Conservation (phyloP, 2,329 filamentous ascomycete species). For the Talaromyces amestolkiae region DNA sequence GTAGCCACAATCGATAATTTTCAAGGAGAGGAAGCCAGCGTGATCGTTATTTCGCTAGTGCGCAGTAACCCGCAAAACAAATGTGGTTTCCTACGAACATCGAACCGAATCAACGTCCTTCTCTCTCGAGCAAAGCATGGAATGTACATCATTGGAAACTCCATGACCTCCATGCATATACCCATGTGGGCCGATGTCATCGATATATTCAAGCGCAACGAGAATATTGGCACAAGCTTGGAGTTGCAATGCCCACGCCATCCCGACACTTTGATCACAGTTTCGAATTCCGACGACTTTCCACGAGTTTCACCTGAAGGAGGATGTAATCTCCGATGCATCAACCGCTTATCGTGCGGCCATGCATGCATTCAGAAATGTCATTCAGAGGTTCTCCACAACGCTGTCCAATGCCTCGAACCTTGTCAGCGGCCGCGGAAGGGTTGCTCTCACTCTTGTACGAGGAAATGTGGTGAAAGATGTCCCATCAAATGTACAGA, state of each 20-base stretch:
- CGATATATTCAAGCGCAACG: slow-evolving; percentile 47
- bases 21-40: slow-evolving; percentile 71
- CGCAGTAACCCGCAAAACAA: slow-evolving; percentile 61
- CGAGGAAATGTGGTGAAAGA: slow-evolving; percentile 39
- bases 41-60: slow-evolving; percentile 68
- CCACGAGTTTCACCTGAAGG: slow-evolving; percentile 57
- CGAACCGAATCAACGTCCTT: slow-evolving; percentile 68
- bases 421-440: slow-evolving; percentile 37
- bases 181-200: slow-evolving; percentile 64
- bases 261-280: slow-evolving; percentile 49
- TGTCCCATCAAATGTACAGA: slow-evolving; percentile 39
- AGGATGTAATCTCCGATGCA: slow-evolving; percentile 57
- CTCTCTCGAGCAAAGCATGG: slow-evolving; percentile 66
- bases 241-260: slow-evolving; percentile 63
- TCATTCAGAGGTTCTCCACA: slow-evolving; percentile 45
- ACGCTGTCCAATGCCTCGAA: slow-evolving; percentile 41
- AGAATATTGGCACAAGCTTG: slow-evolving; percentile 52
- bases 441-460: slow-evolving; percentile 45
- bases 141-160: slow-evolving; percentile 69
- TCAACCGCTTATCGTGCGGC: slow-evolving; percentile 43
- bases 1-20: slow-evolving; percentile 72
- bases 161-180: slow-evolving; percentile 55
- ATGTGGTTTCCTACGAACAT: slow-evolving; percentile 64
- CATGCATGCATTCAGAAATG: slow-evolving; percentile 48
- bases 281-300: slow-evolving; percentile 59